A percentile compares a stretch with the other conserved stretches of the same genome.
phyloP scores from a whole-genome alignment of 192 early-diverging fungal species.

The Coemansia sp. region DNA sequence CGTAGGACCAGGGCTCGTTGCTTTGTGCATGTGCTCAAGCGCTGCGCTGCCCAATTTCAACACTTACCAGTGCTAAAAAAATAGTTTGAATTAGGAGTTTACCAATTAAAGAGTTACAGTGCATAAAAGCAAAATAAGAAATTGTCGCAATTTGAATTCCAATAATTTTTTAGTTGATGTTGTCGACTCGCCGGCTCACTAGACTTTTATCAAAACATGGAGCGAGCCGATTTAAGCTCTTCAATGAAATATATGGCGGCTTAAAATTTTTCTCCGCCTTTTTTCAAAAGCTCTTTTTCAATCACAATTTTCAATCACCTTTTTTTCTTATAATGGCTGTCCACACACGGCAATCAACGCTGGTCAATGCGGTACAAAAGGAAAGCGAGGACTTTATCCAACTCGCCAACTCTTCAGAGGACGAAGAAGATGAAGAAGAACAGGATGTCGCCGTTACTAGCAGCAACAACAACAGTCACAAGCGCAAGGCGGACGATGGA shows the following conservation, averaged over 20 bases:
- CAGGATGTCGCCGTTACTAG: neutral
- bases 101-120: too few species aligned
- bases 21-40: too few species aligned
- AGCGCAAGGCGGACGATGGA: conserved; percentile 12
- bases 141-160: too few species aligned
- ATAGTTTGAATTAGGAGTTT: too few species aligned
- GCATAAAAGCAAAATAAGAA: too few species aligned
- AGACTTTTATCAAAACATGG: neutral
- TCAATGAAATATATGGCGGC: too few species aligned
- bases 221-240: neutral
- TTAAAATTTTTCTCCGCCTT: neutral
- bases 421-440: conserved; percentile 6
- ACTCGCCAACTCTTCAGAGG: conserved; percentile 13
- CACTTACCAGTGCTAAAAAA: too few species aligned
- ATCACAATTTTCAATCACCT: neutral
- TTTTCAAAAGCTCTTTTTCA: neutral
- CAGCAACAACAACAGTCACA: conserved; percentile 1
- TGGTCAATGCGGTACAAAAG: neutral
- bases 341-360: neutral
- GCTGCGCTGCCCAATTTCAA: too few species aligned
- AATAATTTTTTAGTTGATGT: too few species aligned
- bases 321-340: neutral
- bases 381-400: conserved; percentile 28
- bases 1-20: too few species aligned
- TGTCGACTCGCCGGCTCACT: neutral